Conservation (phyloP, 805 yeast species). For the Metschnikowia rubicola region DNA sequence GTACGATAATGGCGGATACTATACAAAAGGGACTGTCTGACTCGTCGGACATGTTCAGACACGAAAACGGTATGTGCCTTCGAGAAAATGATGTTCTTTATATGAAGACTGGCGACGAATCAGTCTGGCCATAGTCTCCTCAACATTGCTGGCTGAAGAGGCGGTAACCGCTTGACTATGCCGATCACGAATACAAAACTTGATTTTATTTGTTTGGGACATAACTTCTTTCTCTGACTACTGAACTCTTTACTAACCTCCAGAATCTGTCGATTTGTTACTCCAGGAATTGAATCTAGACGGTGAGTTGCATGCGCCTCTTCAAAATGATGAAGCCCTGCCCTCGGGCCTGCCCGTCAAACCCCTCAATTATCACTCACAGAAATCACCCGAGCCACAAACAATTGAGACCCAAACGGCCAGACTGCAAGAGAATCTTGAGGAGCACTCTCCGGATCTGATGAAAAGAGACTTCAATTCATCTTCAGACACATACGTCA, state of each 20-base stretch:
- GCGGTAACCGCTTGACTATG: too few relatives aligned
- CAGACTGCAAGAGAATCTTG: not conserved
- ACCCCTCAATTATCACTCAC: conserved; percentile 29
- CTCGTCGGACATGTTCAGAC: conserved; percentile 21
- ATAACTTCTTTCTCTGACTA: too few relatives aligned
- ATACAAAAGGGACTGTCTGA: not conserved
- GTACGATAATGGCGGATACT: not conserved
- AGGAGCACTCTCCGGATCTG: not conserved
- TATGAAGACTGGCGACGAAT: too few relatives aligned
- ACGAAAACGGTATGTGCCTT: conserved; percentile 26
- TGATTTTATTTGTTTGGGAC: too few relatives aligned
- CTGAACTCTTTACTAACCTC: conserved; percentile 16
- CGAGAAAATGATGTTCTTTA: not conserved
- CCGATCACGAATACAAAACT: not conserved
- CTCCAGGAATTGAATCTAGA: conserved; percentile 25
- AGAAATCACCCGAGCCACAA: not conserved
- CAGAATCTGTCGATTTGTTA: conserved; percentile 30
- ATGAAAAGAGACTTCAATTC: conserved; percentile 32
- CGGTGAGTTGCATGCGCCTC: conserved; percentile 13
- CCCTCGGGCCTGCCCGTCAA: conserved; percentile 29
- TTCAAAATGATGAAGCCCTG: conserved; percentile 10
- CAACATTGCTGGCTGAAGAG: too few relatives aligned
- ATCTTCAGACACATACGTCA: conserved; percentile 40
- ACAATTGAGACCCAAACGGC: not conserved
- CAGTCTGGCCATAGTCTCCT: too few relatives aligned